Conservation (phyloP, 805 yeast genomes). For the Candida schatavii region DNA sequence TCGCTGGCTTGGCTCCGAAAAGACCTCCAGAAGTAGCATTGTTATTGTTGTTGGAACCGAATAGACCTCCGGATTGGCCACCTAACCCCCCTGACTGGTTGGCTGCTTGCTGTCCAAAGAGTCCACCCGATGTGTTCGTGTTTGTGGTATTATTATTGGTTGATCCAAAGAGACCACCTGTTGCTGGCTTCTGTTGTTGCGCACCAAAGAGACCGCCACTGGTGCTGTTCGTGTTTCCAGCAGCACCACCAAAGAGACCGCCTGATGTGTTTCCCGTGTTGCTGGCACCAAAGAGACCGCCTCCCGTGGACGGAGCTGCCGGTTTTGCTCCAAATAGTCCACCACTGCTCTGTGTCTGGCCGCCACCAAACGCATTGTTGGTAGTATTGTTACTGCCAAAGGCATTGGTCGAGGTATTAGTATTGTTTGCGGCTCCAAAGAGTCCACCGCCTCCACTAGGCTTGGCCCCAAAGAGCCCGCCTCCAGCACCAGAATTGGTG, state of each 20-base stretch:
- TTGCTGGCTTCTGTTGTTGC: slow-evolving; percentile 7
- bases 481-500: slow-evolving; percentile 5
- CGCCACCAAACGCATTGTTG: slow-evolving; percentile 3
- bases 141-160: slow-evolving; percentile 2
- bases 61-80: slow-evolving; percentile 13
- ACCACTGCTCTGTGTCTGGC: slow-evolving; percentile 11
- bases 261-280: slow-evolving; percentile 15
- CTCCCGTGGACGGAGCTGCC: slow-evolving; percentile 17
- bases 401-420: slow-evolving; percentile 9
- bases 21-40: slow-evolving; percentile 16
- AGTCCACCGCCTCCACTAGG: slow-evolving; percentile 11
- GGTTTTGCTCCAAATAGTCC: slow-evolving; percentile 20
- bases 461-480: slow-evolving; percentile 3
- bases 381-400: not conserved
- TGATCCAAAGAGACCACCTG: slow-evolving; percentile 10
- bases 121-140: slow-evolving; percentile 15
- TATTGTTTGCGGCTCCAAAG: slow-evolving; percentile 14
- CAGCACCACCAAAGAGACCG: slow-evolving; percentile 19
- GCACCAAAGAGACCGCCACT: slow-evolving; percentile 20
- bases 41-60: slow-evolving; percentile 9
- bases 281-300: slow-evolving; percentile 19
- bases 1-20: slow-evolving; percentile 25
- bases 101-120: slow-evolving; percentile 20
- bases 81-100: slow-evolving; percentile 3
- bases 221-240: slow-evolving; percentile 11